Evolutionary conservation across 495 filamentous ascomycete species (phyloP).

Genomic region (Penicillium robsamsonii): DNA sequence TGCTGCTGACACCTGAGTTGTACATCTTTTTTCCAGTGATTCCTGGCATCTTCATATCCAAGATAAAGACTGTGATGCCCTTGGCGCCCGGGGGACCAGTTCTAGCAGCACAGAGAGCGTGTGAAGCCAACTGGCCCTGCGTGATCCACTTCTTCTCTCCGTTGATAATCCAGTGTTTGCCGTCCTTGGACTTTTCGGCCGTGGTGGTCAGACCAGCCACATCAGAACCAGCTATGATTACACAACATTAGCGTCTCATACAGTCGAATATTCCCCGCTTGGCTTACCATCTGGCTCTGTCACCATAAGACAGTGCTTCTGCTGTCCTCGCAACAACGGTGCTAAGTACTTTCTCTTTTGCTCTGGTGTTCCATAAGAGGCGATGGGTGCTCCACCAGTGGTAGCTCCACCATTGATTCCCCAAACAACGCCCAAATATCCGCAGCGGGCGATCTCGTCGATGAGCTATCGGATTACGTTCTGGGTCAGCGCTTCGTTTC

Average conservation of each 20-base stretch:
- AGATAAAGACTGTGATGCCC: slow-evolving; percentile 16
- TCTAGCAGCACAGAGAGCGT: slow-evolving; percentile 15
- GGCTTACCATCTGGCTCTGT: slow-evolving; percentile 16
- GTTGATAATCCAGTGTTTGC: slow-evolving; percentile 70
- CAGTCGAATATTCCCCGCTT: not conserved
- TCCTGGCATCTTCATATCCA: slow-evolving; percentile 12
- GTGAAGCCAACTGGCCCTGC: slow-evolving; percentile 56
- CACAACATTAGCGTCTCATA: not conserved
- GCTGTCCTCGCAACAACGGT: slow-evolving; percentile 15
- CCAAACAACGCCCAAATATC: slow-evolving; percentile 17
- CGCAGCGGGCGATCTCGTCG: slow-evolving; percentile 19
- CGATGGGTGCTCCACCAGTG: slow-evolving; percentile 16
- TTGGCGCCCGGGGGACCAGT: slow-evolving; percentile 14
- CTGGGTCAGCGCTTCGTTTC: not conserved
- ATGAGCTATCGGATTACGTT: slow-evolving; percentile 11
- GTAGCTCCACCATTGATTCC: slow-evolving; percentile 20
- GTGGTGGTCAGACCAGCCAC: slow-evolving; percentile 70
- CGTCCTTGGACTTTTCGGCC: slow-evolving; percentile 65
- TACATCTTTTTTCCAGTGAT: slow-evolving; percentile 16
- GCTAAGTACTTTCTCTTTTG: slow-evolving; percentile 17
- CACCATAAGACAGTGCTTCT: slow-evolving; percentile 18
- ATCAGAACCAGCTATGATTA: slow-evolving; percentile 52
- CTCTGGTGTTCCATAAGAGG: slow-evolving; percentile 12
- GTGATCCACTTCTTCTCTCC: slow-evolving; percentile 84
- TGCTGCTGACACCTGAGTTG: slow-evolving; percentile 17